phyloP scores from a whole-genome alignment of 1,284 basidiomycete genomes.

The Microbotryum saponariae region DNA sequence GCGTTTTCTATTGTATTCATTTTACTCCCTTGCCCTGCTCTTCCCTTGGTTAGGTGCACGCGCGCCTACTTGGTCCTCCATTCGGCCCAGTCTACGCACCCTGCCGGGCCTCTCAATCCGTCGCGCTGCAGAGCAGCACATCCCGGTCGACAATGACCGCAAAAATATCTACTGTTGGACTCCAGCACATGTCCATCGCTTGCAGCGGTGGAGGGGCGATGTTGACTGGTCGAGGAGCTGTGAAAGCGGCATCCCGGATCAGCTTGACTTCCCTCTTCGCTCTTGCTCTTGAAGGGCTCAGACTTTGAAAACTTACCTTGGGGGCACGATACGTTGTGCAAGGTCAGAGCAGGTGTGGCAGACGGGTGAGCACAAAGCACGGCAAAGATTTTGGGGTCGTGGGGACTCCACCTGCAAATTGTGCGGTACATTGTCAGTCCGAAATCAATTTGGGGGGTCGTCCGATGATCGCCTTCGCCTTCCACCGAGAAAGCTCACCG shows the following conservation, averaged over 20 bases:
- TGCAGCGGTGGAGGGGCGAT: slow-evolving; percentile 2
- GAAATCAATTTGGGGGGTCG: too few species aligned
- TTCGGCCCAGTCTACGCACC: neutral
- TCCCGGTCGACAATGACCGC: neutral
- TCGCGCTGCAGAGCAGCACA: neutral
- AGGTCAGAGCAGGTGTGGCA: neutral
- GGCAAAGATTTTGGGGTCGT: neutral
- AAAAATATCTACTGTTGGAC: neutral
- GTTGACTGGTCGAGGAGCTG: neutral
- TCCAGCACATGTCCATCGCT: slow-evolving; percentile 1
- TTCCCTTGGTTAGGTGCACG: neutral
- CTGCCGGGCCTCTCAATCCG: neutral
- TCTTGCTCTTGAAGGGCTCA: too few species aligned
- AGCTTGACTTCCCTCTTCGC: too few species aligned
- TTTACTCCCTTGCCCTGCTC: neutral
- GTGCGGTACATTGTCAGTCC: too few species aligned
- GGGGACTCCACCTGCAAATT: neutral
- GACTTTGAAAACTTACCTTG: neutral
- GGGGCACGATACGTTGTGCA: neutral
- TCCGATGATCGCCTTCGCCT: too few species aligned
- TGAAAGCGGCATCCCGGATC: neutral
- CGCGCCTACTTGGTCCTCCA: too few species aligned
- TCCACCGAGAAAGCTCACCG: neutral
- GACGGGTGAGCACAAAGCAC: neutral
- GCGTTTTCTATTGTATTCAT: neutral